Conservation (phyloP, 371 early-diverging fungal genomes). For the Apophysomyces trapeziformis region DNA sequence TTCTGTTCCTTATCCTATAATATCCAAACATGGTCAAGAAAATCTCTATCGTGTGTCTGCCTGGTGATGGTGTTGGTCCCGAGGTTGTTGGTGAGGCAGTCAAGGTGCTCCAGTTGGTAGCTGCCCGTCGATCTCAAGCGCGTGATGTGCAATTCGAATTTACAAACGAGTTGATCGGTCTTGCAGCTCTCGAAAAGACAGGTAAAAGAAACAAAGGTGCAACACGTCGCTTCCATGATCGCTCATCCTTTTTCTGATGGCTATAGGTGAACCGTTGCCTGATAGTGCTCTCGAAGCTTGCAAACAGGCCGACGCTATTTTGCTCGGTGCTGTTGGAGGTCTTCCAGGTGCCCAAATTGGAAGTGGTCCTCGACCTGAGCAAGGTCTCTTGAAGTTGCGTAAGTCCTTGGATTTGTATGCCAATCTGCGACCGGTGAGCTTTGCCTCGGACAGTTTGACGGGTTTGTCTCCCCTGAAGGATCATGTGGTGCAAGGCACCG, state of each 20-base stretch:
- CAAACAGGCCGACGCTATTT: slow-evolving; percentile 83
- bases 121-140: slow-evolving; percentile 59
- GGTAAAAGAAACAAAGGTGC: slow-evolving; percentile 49
- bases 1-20: slow-evolving; percentile 14
- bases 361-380: slow-evolving; percentile 90
- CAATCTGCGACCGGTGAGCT: slow-evolving; percentile 93
- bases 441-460: slow-evolving; percentile 86
- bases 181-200: slow-evolving; percentile 90
- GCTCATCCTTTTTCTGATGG: no score
- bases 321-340: slow-evolving; percentile 97
- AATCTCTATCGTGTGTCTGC: slow-evolving; percentile 74
- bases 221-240: neutral
- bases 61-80: slow-evolving; percentile 97
- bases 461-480: slow-evolving; percentile 89
- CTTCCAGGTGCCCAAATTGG: slow-evolving; percentile 85
- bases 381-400: slow-evolving; percentile 90
- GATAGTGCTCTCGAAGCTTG: slow-evolving; percentile 79
- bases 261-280: slow-evolving; percentile 83
- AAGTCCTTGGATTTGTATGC: slow-evolving; percentile 92
- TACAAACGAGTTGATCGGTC: slow-evolving; percentile 85
- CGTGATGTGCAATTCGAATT: slow-evolving; percentile 71
- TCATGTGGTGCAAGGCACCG: slow-evolving; percentile 85
- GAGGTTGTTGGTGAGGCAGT: slow-evolving; percentile 92
- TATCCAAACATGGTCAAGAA: slow-evolving; percentile 13
- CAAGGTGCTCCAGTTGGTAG: slow-evolving; percentile 82